These are phyloP conservation scores for Botrytis byssoidea DNA, from an alignment of 2,329 filamentous ascomycete genomes.

Conservation along the genomic window DNA sequence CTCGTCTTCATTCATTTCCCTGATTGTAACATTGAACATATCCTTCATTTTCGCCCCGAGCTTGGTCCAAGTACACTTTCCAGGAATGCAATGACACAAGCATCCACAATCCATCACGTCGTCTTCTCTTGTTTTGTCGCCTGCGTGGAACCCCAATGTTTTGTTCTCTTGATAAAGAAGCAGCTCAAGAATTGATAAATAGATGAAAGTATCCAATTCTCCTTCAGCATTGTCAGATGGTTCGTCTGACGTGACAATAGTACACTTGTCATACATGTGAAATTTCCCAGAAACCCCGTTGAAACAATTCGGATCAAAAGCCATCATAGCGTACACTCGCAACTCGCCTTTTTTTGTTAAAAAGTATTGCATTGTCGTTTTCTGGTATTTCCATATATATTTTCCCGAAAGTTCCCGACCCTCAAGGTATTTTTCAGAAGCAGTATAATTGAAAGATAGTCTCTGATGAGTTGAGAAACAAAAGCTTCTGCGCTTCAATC, in stretches of 20 bases:
- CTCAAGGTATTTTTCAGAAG: background rate
- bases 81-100: background rate
- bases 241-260: background rate
- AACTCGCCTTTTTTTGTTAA: background rate
- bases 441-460: slow-evolving; percentile 1
- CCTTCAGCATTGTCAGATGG: background rate
- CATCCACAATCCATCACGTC: background rate
- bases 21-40: background rate
- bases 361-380: background rate
- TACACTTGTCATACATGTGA: background rate
- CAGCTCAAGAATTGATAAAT: background rate
- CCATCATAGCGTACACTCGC: background rate
- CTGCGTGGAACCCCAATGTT: background rate
- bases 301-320: background rate
- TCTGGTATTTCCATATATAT: background rate
- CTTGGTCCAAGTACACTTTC: background rate
- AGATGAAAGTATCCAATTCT: background rate
- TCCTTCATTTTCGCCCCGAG: background rate
- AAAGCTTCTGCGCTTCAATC: background rate
- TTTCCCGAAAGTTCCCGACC: background rate
- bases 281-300: background rate
- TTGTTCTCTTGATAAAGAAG: background rate
- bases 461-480: background rate
- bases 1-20: background rate
- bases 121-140: background rate